These are phyloP conservation scores for Hansenula anomala DNA, from an alignment of 1,139 yeast genomes.

Conservation along the genomic window DNA sequence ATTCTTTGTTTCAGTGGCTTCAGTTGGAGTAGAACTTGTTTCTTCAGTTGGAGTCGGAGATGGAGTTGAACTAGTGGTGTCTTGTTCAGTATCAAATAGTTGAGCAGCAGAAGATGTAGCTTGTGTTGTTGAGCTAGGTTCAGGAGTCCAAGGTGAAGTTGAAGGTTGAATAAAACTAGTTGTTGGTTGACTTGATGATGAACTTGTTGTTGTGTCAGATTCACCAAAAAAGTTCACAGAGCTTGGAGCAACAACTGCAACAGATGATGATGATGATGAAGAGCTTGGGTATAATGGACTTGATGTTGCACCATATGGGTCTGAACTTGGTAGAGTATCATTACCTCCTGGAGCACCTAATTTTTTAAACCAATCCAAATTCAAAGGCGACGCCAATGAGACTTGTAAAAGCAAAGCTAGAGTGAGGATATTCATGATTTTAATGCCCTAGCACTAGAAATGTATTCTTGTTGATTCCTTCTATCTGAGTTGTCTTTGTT, in stretches of 20 bases:
- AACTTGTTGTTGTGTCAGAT: neutral
- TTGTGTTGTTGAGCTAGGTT: too few species aligned
- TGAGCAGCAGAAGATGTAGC: too few species aligned
- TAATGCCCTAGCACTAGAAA: too few species aligned
- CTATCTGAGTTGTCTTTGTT: too few species aligned
- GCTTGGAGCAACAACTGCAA: neutral
- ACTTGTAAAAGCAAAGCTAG: constrained; percentile 12
- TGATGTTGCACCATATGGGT: neutral
- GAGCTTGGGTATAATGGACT: too few species aligned
- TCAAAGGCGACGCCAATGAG: constrained; percentile 15
- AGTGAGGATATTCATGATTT: neutral
- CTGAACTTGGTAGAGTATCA: neutral
- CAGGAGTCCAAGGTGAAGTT: too few species aligned
- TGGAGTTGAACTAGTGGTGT: too few species aligned
- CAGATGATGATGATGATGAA: neutral
- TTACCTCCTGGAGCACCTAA: neutral
- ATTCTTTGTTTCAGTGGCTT: neutral
- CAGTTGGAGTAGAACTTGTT: neutral
- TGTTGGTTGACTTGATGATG: neutral
- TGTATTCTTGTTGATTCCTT: too few species aligned
- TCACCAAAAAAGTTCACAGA: constrained; percentile 1
- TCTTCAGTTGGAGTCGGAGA: neutral
- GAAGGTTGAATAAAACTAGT: too few species aligned
- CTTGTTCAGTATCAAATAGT: too few species aligned
- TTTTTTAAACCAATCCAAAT: constrained; percentile 8